phyloP scores from a whole-genome alignment of 2,329 filamentous ascomycete genomes.

The Leptographium wingfieldii region DNA sequence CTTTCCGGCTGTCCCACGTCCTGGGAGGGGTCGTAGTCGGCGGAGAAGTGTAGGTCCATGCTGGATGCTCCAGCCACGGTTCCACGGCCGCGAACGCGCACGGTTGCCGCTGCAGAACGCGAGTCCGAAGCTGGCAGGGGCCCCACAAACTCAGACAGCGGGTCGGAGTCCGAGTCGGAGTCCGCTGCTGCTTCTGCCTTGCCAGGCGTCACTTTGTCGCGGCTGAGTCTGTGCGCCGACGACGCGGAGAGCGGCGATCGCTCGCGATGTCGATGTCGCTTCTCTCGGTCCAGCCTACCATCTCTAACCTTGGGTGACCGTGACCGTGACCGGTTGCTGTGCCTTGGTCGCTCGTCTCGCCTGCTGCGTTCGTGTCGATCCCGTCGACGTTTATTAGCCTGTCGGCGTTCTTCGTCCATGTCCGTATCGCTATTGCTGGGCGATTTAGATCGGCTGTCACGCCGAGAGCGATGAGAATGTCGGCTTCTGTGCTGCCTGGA shows the following conservation, averaged over 20 bases:
- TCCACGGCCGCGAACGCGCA: constrained; percentile 5
- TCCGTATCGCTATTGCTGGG: not conserved
- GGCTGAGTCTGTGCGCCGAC: not conserved
- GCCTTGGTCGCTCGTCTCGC: not conserved
- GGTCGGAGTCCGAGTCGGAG: constrained; percentile 4
- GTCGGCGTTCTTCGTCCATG: not conserved
- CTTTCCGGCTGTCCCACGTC: constrained; percentile 1
- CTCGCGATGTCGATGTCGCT: not conserved
- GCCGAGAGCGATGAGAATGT: not conserved
- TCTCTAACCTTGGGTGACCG: not conserved
- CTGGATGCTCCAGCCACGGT: constrained; percentile 1
- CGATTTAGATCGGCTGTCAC: not conserved
- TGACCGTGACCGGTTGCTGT: not conserved
- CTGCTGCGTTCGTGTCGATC: not conserved
- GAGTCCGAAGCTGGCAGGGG: constrained; percentile 3
- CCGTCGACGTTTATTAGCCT: too few species aligned
- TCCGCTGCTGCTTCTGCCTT: not conserved
- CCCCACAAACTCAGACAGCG: constrained; percentile 8
- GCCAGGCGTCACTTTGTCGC: not conserved
- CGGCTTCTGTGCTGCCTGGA: not conserved
- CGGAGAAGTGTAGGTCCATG: constrained; percentile 11
- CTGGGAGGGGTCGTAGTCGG: constrained; percentile 9
- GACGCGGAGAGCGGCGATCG: not conserved
- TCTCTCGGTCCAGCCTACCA: not conserved
- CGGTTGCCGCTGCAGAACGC: not conserved